A percentile compares a stretch with the other conserved stretches of the same genome.
Evolutionary conservation across 2,329 filamentous ascomycete genomes (phyloP).

Genomic region (Cadophora gregata): DNA sequence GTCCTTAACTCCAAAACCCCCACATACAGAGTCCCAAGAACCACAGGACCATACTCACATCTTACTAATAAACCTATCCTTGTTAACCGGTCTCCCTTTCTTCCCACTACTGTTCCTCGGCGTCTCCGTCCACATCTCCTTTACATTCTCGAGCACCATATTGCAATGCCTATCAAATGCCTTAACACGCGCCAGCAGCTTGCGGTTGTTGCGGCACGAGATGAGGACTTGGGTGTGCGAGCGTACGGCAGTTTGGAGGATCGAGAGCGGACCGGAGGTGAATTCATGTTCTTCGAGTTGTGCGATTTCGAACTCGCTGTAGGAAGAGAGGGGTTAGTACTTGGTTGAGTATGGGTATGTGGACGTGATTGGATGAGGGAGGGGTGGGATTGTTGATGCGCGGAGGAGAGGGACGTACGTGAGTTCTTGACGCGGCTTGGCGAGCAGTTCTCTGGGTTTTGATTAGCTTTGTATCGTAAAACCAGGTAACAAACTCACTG

Average conservation of each 20-base stretch:
- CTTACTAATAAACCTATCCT: slow-evolving; percentile 98
- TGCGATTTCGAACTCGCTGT: slow-evolving; percentile 87
- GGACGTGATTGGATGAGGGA: neutral
- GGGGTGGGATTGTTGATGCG: slow-evolving; percentile 20
- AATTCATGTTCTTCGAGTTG: slow-evolving; percentile 82
- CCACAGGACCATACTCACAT: slow-evolving; percentile 65
- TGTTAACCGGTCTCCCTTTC: slow-evolving; percentile 90
- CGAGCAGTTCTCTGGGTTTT: slow-evolving; percentile 76
- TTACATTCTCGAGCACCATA: slow-evolving; percentile 97
- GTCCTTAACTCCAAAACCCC: neutral
- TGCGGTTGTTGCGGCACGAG: slow-evolving; percentile 97
- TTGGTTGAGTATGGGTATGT: slow-evolving; percentile 20
- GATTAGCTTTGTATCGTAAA: slow-evolving; percentile 31
- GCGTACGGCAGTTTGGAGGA: slow-evolving; percentile 95
- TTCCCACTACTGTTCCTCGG: slow-evolving; percentile 82
- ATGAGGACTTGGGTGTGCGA: slow-evolving; percentile 96
- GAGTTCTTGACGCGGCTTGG: slow-evolving; percentile 87
- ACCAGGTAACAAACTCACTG: slow-evolving; percentile 55
- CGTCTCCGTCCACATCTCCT: slow-evolving; percentile 99
- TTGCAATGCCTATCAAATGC: slow-evolving; percentile 99
- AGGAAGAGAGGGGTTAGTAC: slow-evolving; percentile 33
- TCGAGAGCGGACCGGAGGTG: slow-evolving; percentile 81
- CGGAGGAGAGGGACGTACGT: slow-evolving; percentile 66
- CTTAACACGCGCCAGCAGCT: slow-evolving; percentile 95
- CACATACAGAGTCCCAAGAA: neutral